Evolutionary conservation across 2,329 filamentous ascomycete genomes (phyloP), one percentile per base, ranked within the genome.

Genomic region (Fusarium tricinctum): DNA sequence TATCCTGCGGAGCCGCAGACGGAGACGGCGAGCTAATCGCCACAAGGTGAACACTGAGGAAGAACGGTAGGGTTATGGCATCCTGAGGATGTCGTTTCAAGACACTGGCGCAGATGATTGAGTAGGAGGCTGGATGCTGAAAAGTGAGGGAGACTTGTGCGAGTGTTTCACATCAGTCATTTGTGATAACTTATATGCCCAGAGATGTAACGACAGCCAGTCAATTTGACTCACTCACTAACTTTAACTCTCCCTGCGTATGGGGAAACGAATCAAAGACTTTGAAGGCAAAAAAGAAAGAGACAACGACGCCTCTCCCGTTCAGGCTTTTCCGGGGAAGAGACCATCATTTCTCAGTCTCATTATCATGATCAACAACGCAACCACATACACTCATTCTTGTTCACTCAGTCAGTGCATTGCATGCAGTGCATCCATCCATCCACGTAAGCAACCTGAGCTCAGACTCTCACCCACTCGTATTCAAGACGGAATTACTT

Each of bases 281-380:
- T 20, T 20, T 13, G n/a, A 49, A 60, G 35, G 38, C n/a, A 32
- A 50, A 50, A 55, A 59, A 47, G 40, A 43, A 61, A 60, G 68
- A 73, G 71, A 69, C 62, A 70, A 67, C 63, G 66, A 69, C 71
- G 71, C 71, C 64, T 70, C 63, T 68, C 71, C 69, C 60, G 56
- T 72, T 70, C 53, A 59, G 62, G 60, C 44, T 63, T 71, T 63
- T 53, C 68, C 32, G 71, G 71, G 71, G 69, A 62, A 73, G 32
- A 20, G 32, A 20, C 23, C 42, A 57, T 17, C 33, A 17, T 17
- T 8, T 35, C 33, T 35, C 33, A 35, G 15, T 40, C n/a, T 20
- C 8, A 15, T 44, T 32, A 13, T 38, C 42, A 48, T 30, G 23
- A 19, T 59, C 38, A 39, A 26, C 12, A 30, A 30, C 10, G 28